Conservation (phyloP, 495 filamentous ascomycete species). For the Lasiosphaeria hispida region DNA sequence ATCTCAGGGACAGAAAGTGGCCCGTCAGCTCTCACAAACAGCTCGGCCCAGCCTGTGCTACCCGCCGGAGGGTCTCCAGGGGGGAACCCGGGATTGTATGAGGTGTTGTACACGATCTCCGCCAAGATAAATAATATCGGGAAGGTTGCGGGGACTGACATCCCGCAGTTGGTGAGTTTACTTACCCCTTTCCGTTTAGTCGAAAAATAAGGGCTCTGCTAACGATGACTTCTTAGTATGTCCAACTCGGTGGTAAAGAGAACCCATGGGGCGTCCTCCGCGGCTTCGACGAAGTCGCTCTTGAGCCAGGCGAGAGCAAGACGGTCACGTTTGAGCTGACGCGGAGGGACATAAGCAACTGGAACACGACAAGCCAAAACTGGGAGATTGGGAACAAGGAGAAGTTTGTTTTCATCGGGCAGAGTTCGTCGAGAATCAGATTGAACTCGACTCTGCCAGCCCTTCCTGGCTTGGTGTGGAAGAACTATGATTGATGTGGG, state of each 20-base stretch:
- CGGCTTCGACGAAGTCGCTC: constrained; percentile 70
- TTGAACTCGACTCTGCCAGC: constrained; percentile 22
- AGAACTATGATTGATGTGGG: not conserved
- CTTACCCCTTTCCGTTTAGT: not conserved
- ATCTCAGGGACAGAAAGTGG: constrained; percentile 38
- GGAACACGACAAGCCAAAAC: constrained; percentile 73
- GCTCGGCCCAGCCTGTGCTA: constrained; percentile 65
- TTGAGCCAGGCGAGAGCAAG: constrained; percentile 57
- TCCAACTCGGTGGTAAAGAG: constrained; percentile 57
- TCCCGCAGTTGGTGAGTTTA: constrained; percentile 57
- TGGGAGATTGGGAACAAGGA: constrained; percentile 56
- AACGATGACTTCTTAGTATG: constrained; percentile 37
- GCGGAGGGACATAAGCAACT: constrained; percentile 74
- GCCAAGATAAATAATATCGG: constrained; percentile 53
- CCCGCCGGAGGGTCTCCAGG: constrained; percentile 69
- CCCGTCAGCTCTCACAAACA: constrained; percentile 52
- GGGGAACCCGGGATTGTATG: constrained; percentile 63
- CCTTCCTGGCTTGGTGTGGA: constrained; percentile 5
- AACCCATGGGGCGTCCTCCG: constrained; percentile 73
- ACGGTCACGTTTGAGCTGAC: constrained; percentile 67
- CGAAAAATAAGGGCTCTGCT: not conserved
- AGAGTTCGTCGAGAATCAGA: constrained; percentile 28
- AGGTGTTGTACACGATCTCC: constrained; percentile 45
- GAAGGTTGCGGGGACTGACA: constrained; percentile 50
- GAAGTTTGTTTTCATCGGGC: constrained; percentile 41